Conservation (phyloP, 495 filamentous ascomycete species). For the Lasiosphaeria hispida region DNA sequence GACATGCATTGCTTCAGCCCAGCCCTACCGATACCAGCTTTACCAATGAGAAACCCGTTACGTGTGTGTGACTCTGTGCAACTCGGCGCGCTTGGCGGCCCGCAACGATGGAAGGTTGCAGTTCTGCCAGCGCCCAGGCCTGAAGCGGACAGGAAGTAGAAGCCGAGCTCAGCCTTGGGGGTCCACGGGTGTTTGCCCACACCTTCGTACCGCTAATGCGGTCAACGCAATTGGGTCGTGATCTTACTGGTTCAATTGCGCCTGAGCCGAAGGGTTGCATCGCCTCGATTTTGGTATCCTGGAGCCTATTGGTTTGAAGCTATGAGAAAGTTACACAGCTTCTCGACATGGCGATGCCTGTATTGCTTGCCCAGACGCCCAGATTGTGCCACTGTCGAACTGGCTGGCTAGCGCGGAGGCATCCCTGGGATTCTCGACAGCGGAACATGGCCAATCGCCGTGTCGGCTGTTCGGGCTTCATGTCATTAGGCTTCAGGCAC, state of each 20-base stretch:
- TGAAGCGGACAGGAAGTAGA: no score
- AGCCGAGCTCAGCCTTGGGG: no score
- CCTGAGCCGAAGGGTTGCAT: conserved; percentile 13
- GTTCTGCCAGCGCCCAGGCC: no score
- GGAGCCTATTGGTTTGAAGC: neutral
- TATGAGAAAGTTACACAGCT: neutral
- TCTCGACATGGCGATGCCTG: neutral
- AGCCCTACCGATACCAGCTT: no score
- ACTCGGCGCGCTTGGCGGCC: no score
- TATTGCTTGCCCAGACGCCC: neutral
- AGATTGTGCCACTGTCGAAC: conserved; percentile 8
- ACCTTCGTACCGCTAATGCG: no score
- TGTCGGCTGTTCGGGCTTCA: neutral
- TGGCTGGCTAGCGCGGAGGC: conserved; percentile 8
- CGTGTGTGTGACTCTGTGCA: no score
- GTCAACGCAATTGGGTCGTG: neutral
- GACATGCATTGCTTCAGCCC: no score
- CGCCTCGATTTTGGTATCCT: neutral
- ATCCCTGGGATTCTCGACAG: neutral
- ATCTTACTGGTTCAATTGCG: conserved; percentile 3
- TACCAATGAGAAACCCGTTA: no score
- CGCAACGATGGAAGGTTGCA: no score
- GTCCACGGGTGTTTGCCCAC: no score
- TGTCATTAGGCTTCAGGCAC: neutral
- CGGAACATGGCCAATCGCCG: neutral